phyloP scores from a whole-genome alignment of 352 stramenopile species.

The Phytophthora citricola region DNA sequence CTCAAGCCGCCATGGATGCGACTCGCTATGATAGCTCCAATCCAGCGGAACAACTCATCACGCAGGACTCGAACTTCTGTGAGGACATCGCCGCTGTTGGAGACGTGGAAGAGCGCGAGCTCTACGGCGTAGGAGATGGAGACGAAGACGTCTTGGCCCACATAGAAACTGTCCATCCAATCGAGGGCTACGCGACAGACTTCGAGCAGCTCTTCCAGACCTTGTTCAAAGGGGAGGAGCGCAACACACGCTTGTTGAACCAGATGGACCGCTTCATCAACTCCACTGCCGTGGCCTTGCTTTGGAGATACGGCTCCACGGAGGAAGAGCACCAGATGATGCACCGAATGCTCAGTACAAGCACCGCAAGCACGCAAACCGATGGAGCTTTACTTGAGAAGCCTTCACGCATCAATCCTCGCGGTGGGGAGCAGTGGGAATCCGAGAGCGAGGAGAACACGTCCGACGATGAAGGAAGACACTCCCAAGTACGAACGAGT shows the following conservation, averaged over 20 bases:
- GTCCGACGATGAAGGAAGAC: slow-evolving; percentile 14
- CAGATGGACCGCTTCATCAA: slow-evolving; percentile 77
- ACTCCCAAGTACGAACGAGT: background rate
- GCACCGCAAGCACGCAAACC: slow-evolving; percentile 51
- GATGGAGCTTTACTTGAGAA: slow-evolving; percentile 18
- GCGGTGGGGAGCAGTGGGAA: slow-evolving; percentile 21
- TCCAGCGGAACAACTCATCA: slow-evolving; percentile 13
- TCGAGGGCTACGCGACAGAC: slow-evolving; percentile 65
- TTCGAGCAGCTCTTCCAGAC: slow-evolving; percentile 65
- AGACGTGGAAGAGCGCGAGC: slow-evolving; percentile 53
- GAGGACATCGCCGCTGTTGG: slow-evolving; percentile 41
- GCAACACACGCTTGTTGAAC: slow-evolving; percentile 53
- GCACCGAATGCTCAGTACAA: slow-evolving; percentile 59
- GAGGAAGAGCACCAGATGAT: slow-evolving; percentile 58
- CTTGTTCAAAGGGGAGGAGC: slow-evolving; percentile 46
- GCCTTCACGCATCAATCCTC: slow-evolving; percentile 12
- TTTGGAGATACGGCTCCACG: slow-evolving; percentile 72
- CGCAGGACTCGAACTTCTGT: slow-evolving; percentile 29
- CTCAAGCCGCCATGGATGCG: slow-evolving; percentile 30
- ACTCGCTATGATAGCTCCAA: slow-evolving; percentile 30
- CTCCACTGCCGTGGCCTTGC: slow-evolving; percentile 63
- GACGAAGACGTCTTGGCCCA: slow-evolving; percentile 40
- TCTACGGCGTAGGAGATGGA: slow-evolving; percentile 48
- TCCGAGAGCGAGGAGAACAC: slow-evolving; percentile 26
- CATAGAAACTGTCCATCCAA: slow-evolving; percentile 49